Base-by-base conservation (phyloP, 768 basidiomycete species). In the Rhizopogon salebrosus region DNA sequence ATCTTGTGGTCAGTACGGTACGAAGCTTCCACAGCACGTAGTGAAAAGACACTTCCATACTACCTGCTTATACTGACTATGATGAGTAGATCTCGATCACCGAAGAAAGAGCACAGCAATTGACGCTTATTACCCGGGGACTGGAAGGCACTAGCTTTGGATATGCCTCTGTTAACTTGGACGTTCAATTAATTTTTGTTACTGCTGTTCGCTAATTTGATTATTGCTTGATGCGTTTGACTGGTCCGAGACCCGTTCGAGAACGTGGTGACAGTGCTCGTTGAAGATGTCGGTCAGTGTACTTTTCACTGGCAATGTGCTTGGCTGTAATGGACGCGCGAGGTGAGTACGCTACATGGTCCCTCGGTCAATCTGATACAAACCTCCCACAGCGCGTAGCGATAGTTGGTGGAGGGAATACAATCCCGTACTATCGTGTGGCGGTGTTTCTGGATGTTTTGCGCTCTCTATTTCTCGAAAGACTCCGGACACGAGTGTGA, bases 101-200 rank as follows among this genome's bases (percentile, higher is more conserved):
- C 83, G 2, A 87, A 85, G 63, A 78, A 76, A 58, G 91, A 0
- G 84, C 91, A 11, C 84, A 92, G 58, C 89, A 95, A 56, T 94
- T 95, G 66, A 86, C 87, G 1, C 75, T 95, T 0, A 79, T 95
- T n/a, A 87, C 91, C 10, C 72, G 92, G 62, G 92, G 92, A 2
- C 67, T 94, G 52, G 90, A 91, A 59, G 89, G 87, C 8, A 87
- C 91, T 8, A 85, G 81, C 55, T 95, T 94, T 67, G 92, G 92
- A 7, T 92, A 88, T 66, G 83, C 90, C 2, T 83, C 85, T 4
- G 72, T 83, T 49, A 74, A 75, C 34, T 82, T 78, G 81, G 56
- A 67, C 31, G 26, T n/a, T n/a, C n/a, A n/a, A n/a, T n/a, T n/a
- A n/a, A n/a, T n/a, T n/a, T n/a, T n/a, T n/a, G n/a, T n/a, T n/a